These are phyloP conservation scores for Barnettozyma populi DNA, from an alignment of 805 yeast genomes.

Conservation along the genomic window DNA sequence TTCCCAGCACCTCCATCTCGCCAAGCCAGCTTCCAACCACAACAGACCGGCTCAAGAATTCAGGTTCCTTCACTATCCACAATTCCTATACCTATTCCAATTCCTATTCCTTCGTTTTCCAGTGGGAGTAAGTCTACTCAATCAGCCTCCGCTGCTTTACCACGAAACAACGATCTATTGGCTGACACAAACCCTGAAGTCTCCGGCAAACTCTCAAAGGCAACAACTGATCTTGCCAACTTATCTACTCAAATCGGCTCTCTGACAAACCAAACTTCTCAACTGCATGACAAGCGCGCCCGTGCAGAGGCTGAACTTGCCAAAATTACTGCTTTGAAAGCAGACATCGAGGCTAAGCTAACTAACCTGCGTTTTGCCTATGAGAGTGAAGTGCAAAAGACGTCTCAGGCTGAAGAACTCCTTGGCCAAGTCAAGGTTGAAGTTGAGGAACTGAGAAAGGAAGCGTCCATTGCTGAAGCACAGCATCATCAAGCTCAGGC, in stretches of 20 bases:
- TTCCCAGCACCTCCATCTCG: conserved; percentile 1
- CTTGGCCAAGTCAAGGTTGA: conserved; percentile 59
- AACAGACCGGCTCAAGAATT: conserved; percentile 3
- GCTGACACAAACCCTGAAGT: conserved; percentile 48
- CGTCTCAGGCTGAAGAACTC: conserved; percentile 61
- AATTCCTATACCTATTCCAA: conserved; percentile 6
- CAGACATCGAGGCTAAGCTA: conserved; percentile 69
- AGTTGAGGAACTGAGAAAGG: conserved; percentile 63
- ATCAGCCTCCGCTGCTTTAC: conserved; percentile 9
- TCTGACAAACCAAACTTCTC: conserved; percentile 66
- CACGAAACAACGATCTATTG: conserved; percentile 40
- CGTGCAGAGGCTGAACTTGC: conserved; percentile 74
- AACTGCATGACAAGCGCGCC: conserved; percentile 61
- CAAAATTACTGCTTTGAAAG: conserved; percentile 59
- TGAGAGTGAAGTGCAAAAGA: conserved; percentile 73
- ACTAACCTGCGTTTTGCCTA: conserved; percentile 60
- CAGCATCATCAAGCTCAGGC: conserved; percentile 64
- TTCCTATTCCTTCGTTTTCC: background rate
- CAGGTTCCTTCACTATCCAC: background rate
- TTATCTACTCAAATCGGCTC: conserved; percentile 80
- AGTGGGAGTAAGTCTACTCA: background rate
- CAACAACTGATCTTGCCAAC: conserved; percentile 83
- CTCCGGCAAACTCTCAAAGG: conserved; percentile 64
- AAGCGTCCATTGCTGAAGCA: conserved; percentile 73
- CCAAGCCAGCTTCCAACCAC: conserved; percentile 9